Conservation (phyloP, 257 asterid species). For the Capsicum pubescens region DNA sequence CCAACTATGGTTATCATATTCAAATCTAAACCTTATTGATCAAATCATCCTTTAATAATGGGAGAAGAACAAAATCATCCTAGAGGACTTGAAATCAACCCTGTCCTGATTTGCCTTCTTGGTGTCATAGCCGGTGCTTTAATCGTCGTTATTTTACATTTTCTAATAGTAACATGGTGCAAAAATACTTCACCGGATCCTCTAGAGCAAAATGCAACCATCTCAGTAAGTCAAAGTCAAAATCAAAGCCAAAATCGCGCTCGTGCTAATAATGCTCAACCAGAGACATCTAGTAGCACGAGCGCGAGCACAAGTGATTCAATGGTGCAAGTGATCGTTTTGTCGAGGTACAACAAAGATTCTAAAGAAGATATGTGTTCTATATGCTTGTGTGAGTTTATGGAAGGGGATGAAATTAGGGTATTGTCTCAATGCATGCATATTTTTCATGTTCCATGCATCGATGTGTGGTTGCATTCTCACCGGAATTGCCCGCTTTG, state of each 20-base stretch:
- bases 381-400: slow-evolving; percentile 43
- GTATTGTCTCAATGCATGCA: slow-evolving; percentile 41
- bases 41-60: slow-evolving; percentile 29
- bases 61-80: slow-evolving; percentile 33
- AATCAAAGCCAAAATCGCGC: slow-evolving; percentile 8
- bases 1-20: background rate
- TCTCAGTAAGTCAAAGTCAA: background rate
- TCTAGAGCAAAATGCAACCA: slow-evolving; percentile 1
- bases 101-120: slow-evolving; percentile 52
- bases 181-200: slow-evolving; percentile 16
- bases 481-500: slow-evolving; percentile 64
- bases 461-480: slow-evolving; percentile 55
- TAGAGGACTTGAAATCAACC: slow-evolving; percentile 41
- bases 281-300: background rate
- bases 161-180: slow-evolving; percentile 32
- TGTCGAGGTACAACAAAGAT: slow-evolving; percentile 37
- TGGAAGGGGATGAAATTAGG: slow-evolving; percentile 41
- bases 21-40: background rate
- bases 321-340: slow-evolving; percentile 39
- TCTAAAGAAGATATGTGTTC: slow-evolving; percentile 52
- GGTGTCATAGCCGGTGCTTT: slow-evolving; percentile 63
- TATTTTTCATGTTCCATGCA: slow-evolving; percentile 38
- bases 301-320: slow-evolving; percentile 24
- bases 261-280: background rate
- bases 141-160: slow-evolving; percentile 55